A percentile compares a stretch with the other conserved stretches of the same genome.
Conservation (phyloP, 2,329 filamentous ascomycete species). For the Aspergillus niger region DNA sequence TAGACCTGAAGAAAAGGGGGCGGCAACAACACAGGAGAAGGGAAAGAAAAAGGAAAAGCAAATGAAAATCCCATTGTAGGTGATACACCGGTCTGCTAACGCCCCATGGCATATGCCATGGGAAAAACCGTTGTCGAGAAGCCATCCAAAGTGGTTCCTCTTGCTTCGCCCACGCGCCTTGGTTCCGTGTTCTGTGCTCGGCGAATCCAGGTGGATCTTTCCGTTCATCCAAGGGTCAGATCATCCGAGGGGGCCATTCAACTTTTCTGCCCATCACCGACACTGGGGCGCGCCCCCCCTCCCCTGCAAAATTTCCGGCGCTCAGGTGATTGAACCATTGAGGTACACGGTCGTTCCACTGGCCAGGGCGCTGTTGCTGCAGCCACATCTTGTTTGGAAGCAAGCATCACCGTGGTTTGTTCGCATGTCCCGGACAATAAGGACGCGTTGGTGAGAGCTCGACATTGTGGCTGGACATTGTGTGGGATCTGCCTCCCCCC, state of each 20-base stretch:
- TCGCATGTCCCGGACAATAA: conserved; percentile 16
- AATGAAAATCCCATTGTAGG: neutral
- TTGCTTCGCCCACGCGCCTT: conserved; percentile 8
- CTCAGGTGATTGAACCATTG: conserved; percentile 20
- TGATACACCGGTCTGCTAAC: neutral
- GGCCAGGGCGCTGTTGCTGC: conserved; percentile 23
- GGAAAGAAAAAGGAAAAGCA: neutral
- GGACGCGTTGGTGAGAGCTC: conserved; percentile 11
- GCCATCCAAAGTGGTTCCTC: conserved; percentile 10
- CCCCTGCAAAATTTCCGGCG: conserved; percentile 20
- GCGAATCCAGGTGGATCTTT: conserved; percentile 15
- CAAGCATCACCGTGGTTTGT: neutral
- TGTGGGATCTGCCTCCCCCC: conserved; percentile 1
- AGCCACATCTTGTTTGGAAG: conserved; percentile 32
- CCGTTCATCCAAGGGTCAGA: conserved; percentile 15
- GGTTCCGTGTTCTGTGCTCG: conserved; percentile 11
- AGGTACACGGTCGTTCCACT: conserved; percentile 20
- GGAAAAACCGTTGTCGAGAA: conserved; percentile 10
- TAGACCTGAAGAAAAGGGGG: neutral
- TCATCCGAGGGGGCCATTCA: conserved; percentile 15
- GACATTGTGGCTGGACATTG: conserved; percentile 5
- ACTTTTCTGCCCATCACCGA: conserved; percentile 2
- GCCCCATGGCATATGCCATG: neutral
- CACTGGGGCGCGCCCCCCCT: neutral
- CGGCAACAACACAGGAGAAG: too few relatives aligned